phyloP scores from a whole-genome alignment of 257 asterid genomes.

The Hygrophila difformis region DNA sequence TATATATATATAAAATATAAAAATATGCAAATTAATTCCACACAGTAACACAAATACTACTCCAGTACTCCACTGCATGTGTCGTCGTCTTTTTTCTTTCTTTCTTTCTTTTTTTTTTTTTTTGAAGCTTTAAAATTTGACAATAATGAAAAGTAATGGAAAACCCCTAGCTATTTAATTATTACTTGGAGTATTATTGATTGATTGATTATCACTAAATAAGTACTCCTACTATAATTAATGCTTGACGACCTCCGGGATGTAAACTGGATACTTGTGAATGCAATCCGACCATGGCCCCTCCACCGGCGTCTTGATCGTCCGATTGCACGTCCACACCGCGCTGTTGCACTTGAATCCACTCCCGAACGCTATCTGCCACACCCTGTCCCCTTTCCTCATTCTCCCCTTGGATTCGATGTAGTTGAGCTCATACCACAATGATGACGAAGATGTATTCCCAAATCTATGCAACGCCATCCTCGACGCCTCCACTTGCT shows the following conservation, averaged over 20 bases:
- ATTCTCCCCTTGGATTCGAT: slow-evolving; percentile 65
- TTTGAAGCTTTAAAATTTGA: no score
- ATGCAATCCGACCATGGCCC: slow-evolving; percentile 52
- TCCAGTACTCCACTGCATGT: no score
- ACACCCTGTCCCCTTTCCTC: slow-evolving; percentile 55
- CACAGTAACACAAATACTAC: no score
- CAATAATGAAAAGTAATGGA: no score
- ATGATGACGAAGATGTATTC: slow-evolving; percentile 58
- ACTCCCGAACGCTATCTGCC: slow-evolving; percentile 60
- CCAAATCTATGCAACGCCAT: slow-evolving; percentile 60
- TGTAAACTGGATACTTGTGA: slow-evolving; percentile 38
- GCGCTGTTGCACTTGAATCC: slow-evolving; percentile 57
- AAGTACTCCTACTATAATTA: no score
- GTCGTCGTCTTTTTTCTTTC: no score
- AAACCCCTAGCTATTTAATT: no score
- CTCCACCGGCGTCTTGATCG: slow-evolving; percentile 28
- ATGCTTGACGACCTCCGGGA: slow-evolving; percentile 39
- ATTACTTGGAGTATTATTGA: no score
- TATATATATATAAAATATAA: no score
- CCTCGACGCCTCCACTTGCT: slow-evolving; percentile 68
- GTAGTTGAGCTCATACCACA: slow-evolving; percentile 67
- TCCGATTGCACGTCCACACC: slow-evolving; percentile 39
- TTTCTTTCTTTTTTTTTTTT: no score
- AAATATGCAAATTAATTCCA: no score
- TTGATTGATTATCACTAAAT: no score